A percentile compares a stretch with the other conserved stretches of the same genome.
Conservation (phyloP, 768 basidiomycete genomes). For the Lactifluus pinguis region DNA sequence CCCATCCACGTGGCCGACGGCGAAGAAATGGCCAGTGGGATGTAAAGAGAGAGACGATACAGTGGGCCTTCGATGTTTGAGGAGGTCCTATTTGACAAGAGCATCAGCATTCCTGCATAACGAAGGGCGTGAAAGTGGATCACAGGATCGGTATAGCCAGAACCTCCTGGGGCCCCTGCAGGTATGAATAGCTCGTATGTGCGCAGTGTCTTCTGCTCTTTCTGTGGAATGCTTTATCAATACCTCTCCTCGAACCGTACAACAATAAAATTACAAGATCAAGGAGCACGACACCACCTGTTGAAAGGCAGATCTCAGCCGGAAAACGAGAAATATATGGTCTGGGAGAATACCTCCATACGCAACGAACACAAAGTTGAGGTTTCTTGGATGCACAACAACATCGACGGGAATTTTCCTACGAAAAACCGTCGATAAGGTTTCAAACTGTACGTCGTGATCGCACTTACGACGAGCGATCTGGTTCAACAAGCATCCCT, state of each 20-base stretch:
- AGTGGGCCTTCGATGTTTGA: constrained; percentile 57
- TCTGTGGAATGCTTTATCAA: constrained; percentile 27
- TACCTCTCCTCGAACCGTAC: not conserved
- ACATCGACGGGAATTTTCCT: constrained; percentile 45
- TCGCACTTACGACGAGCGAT: constrained; percentile 30
- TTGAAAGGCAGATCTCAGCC: not conserved
- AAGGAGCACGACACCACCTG: constrained; percentile 53
- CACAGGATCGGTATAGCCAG: constrained; percentile 50
- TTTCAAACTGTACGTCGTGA: not conserved
- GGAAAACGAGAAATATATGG: not conserved
- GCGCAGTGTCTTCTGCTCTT: constrained; percentile 41
- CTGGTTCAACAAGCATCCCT: constrained; percentile 31
- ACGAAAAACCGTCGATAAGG: constrained; percentile 8
- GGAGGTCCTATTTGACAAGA: constrained; percentile 40
- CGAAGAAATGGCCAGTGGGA: constrained; percentile 69
- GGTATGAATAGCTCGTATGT: constrained; percentile 63
- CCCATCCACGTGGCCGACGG: constrained; percentile 75
- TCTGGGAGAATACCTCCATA: constrained; percentile 46
- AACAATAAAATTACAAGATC: constrained; percentile 39
- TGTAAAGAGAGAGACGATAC: constrained; percentile 68
- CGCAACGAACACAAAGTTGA: constrained; percentile 65
- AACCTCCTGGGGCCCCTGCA: constrained; percentile 77
- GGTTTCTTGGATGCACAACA: constrained; percentile 59
- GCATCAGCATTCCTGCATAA: not conserved
- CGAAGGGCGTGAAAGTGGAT: constrained; percentile 17